Percentiles rank a stretch among this genome's conserved stretches.
phyloP scores from a whole-genome alignment of 345 rosid species.

The Odontarrhena argentea region DNA sequence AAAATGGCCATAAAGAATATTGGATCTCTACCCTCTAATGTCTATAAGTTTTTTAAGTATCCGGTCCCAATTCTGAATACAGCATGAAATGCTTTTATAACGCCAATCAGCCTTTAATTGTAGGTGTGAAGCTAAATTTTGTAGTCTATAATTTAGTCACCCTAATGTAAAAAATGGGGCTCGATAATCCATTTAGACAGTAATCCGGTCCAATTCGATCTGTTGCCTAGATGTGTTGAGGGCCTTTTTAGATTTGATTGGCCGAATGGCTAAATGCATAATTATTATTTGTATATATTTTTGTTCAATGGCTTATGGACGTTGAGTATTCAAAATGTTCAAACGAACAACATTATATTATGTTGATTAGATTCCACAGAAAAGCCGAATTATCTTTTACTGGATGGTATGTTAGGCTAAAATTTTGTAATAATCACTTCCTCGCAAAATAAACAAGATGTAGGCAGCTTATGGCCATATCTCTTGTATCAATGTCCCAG shows the following conservation, averaged over 20 bases:
- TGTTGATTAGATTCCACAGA: not conserved
- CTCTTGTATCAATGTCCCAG: too few species aligned
- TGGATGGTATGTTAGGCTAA: too few species aligned
- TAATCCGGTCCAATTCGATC: not conserved
- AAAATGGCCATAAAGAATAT: conserved; percentile 4
- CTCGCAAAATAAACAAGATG: too few species aligned
- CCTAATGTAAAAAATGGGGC: too few species aligned
- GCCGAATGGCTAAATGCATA: not conserved
- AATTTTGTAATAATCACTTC: too few species aligned
- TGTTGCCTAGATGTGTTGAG: not conserved
- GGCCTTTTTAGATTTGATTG: conserved; percentile 11
- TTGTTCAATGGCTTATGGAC: not conserved
- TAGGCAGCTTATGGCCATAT: not conserved
- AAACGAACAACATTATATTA: not conserved
- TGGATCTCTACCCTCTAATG: not conserved
- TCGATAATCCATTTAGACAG: too few species aligned
- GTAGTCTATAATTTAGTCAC: not conserved
- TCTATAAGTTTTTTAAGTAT: not conserved
- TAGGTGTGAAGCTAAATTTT: too few species aligned
- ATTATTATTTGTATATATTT: too few species aligned
- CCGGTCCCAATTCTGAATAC: not conserved
- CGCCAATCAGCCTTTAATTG: not conserved
- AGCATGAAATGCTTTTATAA: not conserved
- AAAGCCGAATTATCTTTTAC: too few species aligned
- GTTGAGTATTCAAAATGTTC: not conserved